Base-by-base conservation (phyloP, 768 basidiomycete species). In the Astraeus odoratus region DNA sequence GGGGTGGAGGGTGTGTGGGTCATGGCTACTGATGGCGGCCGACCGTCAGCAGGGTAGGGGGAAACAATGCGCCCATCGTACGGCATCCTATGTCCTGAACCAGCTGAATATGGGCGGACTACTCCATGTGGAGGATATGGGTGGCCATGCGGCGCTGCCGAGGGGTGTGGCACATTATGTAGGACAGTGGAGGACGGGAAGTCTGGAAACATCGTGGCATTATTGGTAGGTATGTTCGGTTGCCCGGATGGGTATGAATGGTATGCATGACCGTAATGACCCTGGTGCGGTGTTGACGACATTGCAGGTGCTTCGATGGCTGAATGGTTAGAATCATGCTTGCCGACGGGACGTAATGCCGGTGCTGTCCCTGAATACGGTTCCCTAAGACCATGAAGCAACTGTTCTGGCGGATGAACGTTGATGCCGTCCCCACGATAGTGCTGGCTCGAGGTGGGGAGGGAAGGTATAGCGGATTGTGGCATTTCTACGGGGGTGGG, bases 401-500 rank as follows among this genome's bases (percentile, higher is more conserved):
- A 49, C 27, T 54, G 54, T n/a, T 55, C 51, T 19, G 47, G 48
- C 39, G 49, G 52, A 27, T 40, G 46, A 37, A 51, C 43, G 16
- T 57, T 53, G 3, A 43, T 43, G 24, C n/a, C 31, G 5, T 66
- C 57, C 10, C 49, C 56, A 8, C 50, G 52, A 30, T 67, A 66
- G 16, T 54, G 60, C 46, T 65, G 63, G 15, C 50, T 57, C 18
- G 64, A 39, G 20, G 59, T 60, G n/a, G n/a, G n/a, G n/a, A n/a
- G n/a, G n/a, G n/a, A n/a, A n/a, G n/a, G n/a, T 55, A 69, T 51
- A 29, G 70, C 66, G 2, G 71, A 69, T 24, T 61, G 67, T 8
- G 70, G 72, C 27, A 71, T 57, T 44, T 72, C 68, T 61, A 70
- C 59, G 15, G 57, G 49, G n/a, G 63, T 39, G 24, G 65, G 51